Evolutionary conservation across 2,329 filamentous ascomycete species (phyloP).

Genomic region (Cytospora piceae): DNA sequence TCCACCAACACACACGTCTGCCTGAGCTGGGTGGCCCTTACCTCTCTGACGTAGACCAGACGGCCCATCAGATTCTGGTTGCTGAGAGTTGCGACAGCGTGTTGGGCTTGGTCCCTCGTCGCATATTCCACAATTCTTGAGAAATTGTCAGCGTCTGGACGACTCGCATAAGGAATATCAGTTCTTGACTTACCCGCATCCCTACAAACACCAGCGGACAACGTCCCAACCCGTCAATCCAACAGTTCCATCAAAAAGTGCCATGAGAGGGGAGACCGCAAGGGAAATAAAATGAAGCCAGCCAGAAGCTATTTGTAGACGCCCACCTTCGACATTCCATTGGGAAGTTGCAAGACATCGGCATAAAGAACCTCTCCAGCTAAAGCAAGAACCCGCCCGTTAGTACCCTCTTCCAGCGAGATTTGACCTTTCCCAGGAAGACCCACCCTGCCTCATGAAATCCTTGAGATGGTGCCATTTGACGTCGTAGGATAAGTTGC

Average conservation of each 20-base stretch:
- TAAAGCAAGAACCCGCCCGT: slow-evolving; percentile 50
- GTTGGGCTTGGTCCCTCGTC: slow-evolving; percentile 97
- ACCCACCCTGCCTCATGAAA: slow-evolving; percentile 98
- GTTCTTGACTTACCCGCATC: slow-evolving; percentile 86
- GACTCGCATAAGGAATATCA: slow-evolving; percentile 5
- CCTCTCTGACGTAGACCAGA: slow-evolving; percentile 98
- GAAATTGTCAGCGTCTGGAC: slow-evolving; percentile 38
- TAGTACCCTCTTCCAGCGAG: slow-evolving; percentile 40
- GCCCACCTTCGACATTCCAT: slow-evolving; percentile 99
- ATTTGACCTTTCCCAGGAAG: slow-evolving; percentile 27
- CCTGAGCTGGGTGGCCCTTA: slow-evolving; percentile 47
- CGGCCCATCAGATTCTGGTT: slow-evolving; percentile 99
- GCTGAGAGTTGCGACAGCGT: slow-evolving; percentile 95
- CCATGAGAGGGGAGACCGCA: slow-evolving; percentile 60
- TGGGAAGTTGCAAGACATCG: slow-evolving; percentile 98
- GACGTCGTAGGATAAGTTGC: slow-evolving; percentile 98
- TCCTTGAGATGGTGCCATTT: slow-evolving; percentile 99
- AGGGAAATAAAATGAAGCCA: slow-evolving; percentile 78
- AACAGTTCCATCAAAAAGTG: slow-evolving; percentile 78
- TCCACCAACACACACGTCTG: slow-evolving; percentile 7
- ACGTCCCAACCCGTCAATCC: slow-evolving; percentile 98
- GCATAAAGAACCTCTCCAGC: slow-evolving; percentile 99
- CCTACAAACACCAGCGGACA: slow-evolving; percentile 92
- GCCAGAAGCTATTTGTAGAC: slow-evolving; percentile 84
- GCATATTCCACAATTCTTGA: slow-evolving; percentile 99